A percentile compares a stretch with the other conserved stretches of the same genome.
Conservation (phyloP, 2,329 filamentous ascomycete genomes). For the Arthrinium phaeospermum region DNA sequence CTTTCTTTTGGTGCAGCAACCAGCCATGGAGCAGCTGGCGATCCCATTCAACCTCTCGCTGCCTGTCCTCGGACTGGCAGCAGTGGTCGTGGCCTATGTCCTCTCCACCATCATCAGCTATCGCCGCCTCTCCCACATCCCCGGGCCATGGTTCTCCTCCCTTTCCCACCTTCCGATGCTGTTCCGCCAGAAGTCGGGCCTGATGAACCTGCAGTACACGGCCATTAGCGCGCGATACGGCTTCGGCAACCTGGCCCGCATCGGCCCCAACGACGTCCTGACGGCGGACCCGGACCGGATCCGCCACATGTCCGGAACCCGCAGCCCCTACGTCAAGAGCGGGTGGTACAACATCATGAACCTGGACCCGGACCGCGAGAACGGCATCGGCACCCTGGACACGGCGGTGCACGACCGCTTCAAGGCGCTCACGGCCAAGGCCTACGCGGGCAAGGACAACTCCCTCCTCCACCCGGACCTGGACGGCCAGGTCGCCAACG, state of each 20-base stretch:
- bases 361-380: constrained; percentile 28
- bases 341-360: constrained; percentile 28
- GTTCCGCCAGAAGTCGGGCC: constrained; percentile 15
- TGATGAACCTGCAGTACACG: constrained; percentile 18
- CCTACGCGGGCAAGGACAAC: constrained; percentile 31
- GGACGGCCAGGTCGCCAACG: constrained; percentile 26
- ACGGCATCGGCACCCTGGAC: constrained; percentile 26
- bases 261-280: constrained; percentile 33
- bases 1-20: neutral
- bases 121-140: constrained; percentile 30
- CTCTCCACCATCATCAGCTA: constrained; percentile 25
- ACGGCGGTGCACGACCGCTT: constrained; percentile 29
- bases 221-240: constrained; percentile 26
- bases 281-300: constrained; percentile 32
- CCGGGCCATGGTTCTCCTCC: constrained; percentile 28
- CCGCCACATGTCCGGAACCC: constrained; percentile 27
- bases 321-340: constrained; percentile 29
- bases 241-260: constrained; percentile 31
- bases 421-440: constrained; percentile 29
- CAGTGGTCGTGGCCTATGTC: constrained; percentile 21
- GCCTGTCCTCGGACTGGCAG: neutral
- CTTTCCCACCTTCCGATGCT: constrained; percentile 29
- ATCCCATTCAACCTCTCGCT: neutral
- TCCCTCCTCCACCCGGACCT: constrained; percentile 27
- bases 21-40: neutral